phyloP scores from a whole-genome alignment of 1,139 yeast genomes.

The Hyphopichia buzzinii region DNA sequence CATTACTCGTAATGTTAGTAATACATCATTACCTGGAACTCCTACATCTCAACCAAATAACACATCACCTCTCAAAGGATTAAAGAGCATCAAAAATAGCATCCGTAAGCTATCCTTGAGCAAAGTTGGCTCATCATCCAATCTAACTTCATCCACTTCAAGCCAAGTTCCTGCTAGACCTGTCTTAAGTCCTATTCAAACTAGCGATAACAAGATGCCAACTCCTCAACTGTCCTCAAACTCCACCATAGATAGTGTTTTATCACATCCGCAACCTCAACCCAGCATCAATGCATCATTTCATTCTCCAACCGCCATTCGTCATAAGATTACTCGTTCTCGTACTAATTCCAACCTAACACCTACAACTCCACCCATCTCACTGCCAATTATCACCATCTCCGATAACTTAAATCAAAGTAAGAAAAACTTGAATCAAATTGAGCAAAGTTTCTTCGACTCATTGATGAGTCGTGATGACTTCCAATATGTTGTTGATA shows the following conservation, averaged over 20 bases:
- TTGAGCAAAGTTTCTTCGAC: constrained; percentile 41
- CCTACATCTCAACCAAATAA: constrained; percentile 4
- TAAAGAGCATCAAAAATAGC: constrained; percentile 39
- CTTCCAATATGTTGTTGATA: neutral
- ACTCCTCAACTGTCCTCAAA: constrained; percentile 13
- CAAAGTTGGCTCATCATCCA: constrained; percentile 9
- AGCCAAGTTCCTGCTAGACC: constrained; percentile 15
- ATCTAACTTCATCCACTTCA: constrained; percentile 6
- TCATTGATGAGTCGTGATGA: constrained; percentile 9
- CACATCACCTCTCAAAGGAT: constrained; percentile 30
- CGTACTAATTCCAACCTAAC: constrained; percentile 12
- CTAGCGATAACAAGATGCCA: constrained; percentile 14
- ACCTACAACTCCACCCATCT: constrained; percentile 34
- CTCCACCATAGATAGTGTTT: constrained; percentile 6
- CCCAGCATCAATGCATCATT: neutral
- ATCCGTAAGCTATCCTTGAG: constrained; percentile 30
- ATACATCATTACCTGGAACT: constrained; percentile 8
- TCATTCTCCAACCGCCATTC: neutral
- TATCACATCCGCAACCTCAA: neutral
- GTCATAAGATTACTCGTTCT: constrained; percentile 1
- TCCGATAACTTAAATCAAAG: constrained; percentile 33
- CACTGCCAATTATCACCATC: constrained; percentile 42
- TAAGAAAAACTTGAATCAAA: constrained; percentile 27
- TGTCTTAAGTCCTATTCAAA: constrained; percentile 19
- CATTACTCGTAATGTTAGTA: constrained; percentile 2